Base-by-base conservation (phyloP, 2,329 filamentous ascomycete genomes). In the Leptographium procerum region DNA sequence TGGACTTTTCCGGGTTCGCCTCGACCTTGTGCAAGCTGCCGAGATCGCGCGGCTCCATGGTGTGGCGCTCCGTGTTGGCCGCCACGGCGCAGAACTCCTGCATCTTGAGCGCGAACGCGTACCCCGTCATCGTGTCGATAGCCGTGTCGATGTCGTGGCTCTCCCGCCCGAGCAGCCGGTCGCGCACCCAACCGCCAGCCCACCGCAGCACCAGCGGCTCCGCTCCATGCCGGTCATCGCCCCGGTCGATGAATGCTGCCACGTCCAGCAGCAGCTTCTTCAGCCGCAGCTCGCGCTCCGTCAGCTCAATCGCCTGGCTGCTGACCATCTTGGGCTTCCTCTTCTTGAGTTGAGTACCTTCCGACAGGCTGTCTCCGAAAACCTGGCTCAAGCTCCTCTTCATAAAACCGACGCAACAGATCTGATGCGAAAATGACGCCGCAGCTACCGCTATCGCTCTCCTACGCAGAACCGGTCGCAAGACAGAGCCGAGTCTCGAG, bases 1-100 rank as follows among this genome's bases (percentile, higher is more conserved):
- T 97, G 24, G 91, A 96, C 73, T 96, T 96, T 67, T 96, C 91
- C 0, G 91, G 92, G 69, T 97, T 97, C 59, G 87, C 87, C 56
- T 87, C 86, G 64, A 96, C 92, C 70, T 90, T 95, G 77, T 96
- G 87, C 34, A 96, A 77, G 62, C 83, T 86, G 55, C 87, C 86
- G 57, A 94, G 77, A 59, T 86, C 85, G 56, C 80, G 79, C 22
- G 72, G 68, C 33, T 70, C 69, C 54, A 86, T 77, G 11, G 71
- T 73, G 65, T 91, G 86, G 66, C 83, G 85, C 56, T 80, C 74
- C 4, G 81, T 72, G 60, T 85, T 83, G 5, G 78, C 79, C 0
- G 81, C 75, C 29, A 77, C 72, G 55, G 81, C 79, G 67, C 89
- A 85, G 66, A 88, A 88, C 63, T 85, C 78, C 62, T 83, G 79